A percentile compares a stretch with the other conserved stretches of the same genome.
These are phyloP conservation scores for Globisporangium solare DNA, from an alignment of 352 stramenopile genomes.

Conservation along the genomic window DNA sequence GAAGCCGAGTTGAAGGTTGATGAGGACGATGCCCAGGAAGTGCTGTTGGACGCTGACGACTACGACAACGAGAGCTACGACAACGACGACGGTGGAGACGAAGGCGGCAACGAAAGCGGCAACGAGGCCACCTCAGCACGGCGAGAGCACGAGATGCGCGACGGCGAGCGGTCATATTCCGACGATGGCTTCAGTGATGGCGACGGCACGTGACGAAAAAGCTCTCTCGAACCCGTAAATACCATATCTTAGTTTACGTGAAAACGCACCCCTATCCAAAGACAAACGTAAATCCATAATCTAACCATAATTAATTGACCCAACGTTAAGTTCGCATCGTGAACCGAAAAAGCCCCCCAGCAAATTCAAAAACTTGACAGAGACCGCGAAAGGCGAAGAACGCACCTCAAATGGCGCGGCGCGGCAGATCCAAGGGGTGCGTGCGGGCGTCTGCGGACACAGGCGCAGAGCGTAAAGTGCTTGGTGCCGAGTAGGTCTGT, in stretches of 20 bases:
- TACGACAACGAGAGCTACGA: slow-evolving; percentile 40
- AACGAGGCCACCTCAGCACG: slow-evolving; percentile 4
- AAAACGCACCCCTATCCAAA: not conserved
- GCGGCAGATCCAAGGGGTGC: not conserved
- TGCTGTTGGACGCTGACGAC: slow-evolving; percentile 19
- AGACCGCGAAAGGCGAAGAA: not conserved
- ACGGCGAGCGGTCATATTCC: slow-evolving; percentile 17
- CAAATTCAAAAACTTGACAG: not conserved
- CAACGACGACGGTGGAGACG: slow-evolving; percentile 17
- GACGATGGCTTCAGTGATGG: slow-evolving; percentile 38
- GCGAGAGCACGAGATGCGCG: not conserved
- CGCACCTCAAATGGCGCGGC: not conserved
- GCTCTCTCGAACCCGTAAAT: not conserved
- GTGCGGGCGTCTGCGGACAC: not conserved
- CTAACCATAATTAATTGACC: not conserved
- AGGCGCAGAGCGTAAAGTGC: too few species aligned
- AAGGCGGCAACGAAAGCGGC: slow-evolving; percentile 13
- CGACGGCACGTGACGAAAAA: slow-evolving; percentile 3
- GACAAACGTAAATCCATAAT: not conserved
- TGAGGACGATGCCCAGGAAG: not conserved
- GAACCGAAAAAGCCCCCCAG: not conserved
- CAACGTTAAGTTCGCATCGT: not conserved
- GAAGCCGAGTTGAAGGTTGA: not conserved
- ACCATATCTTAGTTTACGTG: not conserved
- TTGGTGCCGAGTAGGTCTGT: too few species aligned